Base-by-base conservation (phyloP, 352 stramenopile genomes). In the Hyaloperonospora arabidopsidis region DNA sequence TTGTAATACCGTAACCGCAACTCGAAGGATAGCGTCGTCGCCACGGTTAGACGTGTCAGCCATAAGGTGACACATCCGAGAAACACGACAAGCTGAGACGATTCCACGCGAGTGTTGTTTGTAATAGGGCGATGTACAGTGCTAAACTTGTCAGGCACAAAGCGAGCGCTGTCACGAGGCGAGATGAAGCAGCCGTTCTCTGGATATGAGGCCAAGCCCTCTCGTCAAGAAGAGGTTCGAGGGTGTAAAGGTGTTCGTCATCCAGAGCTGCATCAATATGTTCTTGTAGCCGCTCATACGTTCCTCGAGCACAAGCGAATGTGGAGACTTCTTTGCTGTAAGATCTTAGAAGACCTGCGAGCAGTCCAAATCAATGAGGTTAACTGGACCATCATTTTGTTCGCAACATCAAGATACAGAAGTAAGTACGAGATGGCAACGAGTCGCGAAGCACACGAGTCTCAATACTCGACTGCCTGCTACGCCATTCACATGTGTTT, bases 211-310 rank as follows among this genome's bases (percentile, higher is more conserved):
- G 74, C 84, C 7, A 72, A 76, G 49, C 85, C 82, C 19, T 74
- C 74, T 34, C 72, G 70, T 13, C 74, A 63, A 28, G 76, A 72
- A 6, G 79, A 89, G 41, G 64, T 78, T 29, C 76, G 70, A 32
- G 74, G 74, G 76, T 87, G 72, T 81, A 76, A 59, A 89, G 87
- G 25, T 72, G 68, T 14, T 89, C 76, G 45, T 87, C 72, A 36
- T 15, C 49, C 3, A 29, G 3, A 8, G 25, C 50, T 23, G 62
- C 50, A 49, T 84, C 85, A 2, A 61, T 5, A 19, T 51, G 21
- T 85, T 67, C 78, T 82, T 85, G 8, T 19, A 55, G 1, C 11
- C 15, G 17, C 22, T 55, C 49, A 38, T 12, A 54, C 41, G 18
- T 63, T 38, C 65, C 23, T 48, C 35, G 38, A 47, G 12, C 48